Conservation (phyloP, 2,329 filamentous ascomycete genomes). For the Claviceps sp. region DNA sequence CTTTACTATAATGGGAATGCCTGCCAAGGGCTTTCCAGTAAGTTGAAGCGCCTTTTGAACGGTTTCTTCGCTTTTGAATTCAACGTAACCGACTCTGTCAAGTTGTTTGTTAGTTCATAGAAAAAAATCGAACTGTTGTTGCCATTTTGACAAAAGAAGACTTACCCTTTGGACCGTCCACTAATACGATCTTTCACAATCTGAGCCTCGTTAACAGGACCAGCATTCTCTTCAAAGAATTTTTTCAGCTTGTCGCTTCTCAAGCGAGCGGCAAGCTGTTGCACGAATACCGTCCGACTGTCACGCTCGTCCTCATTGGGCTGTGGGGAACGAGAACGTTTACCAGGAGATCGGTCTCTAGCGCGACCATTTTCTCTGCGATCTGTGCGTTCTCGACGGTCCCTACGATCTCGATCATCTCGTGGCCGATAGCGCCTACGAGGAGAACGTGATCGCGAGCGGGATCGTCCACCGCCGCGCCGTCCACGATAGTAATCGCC, state of each 20-base stretch:
- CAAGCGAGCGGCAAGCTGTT: constrained; percentile 89
- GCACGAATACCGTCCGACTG: constrained; percentile 92
- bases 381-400: constrained; percentile 36
- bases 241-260: constrained; percentile 83
- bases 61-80: constrained; percentile 93
- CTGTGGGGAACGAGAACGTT: constrained; percentile 47
- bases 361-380: constrained; percentile 39
- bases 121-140: background rate
- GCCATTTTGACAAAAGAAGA: background rate
- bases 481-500: constrained; percentile 54
- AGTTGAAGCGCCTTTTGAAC: constrained; percentile 89
- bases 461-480: constrained; percentile 35
- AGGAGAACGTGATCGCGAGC: constrained; percentile 61
- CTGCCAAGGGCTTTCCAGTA: constrained; percentile 95
- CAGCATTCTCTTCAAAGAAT: constrained; percentile 93
- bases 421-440: constrained; percentile 43
- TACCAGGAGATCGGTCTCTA: constrained; percentile 32
- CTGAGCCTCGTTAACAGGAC: constrained; percentile 89
- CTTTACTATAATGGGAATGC: constrained; percentile 96
- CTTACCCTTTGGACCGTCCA: constrained; percentile 92
- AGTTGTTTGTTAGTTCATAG: background rate
- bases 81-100: constrained; percentile 88
- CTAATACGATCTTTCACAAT: constrained; percentile 97
- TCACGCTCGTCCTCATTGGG: constrained; percentile 93
- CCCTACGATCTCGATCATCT: constrained; percentile 35